A percentile compares a stretch with the other conserved stretches of the same genome.
Conservation (phyloP, 257 asterid genomes). For the Solanum lycopersicoides region DNA sequence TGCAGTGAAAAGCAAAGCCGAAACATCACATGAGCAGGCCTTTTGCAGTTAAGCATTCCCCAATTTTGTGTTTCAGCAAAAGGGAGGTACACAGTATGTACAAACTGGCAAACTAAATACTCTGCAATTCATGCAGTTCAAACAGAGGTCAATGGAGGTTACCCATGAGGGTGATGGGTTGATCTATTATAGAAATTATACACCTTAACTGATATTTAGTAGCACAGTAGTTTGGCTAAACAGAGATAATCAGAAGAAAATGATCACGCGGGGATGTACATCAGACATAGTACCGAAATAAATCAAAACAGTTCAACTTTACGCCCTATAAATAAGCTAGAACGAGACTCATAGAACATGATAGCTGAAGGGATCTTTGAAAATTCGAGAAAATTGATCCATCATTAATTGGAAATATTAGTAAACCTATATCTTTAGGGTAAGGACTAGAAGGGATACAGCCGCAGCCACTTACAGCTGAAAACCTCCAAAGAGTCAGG, state of each 20-base stretch:
- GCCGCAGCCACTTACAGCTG: neutral
- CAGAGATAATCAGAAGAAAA: neutral
- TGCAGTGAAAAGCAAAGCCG: constrained; percentile 16
- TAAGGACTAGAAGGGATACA: neutral
- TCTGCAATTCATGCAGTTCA: neutral
- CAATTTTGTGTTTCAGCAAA: neutral
- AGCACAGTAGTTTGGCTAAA: neutral
- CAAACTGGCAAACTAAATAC: neutral
- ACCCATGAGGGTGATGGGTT: neutral
- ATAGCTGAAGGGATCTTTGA: neutral
- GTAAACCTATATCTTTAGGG: neutral
- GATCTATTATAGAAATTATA: neutral
- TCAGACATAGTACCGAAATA: neutral
- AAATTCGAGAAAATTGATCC: neutral
- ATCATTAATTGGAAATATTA: neutral
- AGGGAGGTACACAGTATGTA: neutral
- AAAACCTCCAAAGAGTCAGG: neutral
- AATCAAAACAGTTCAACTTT: neutral
- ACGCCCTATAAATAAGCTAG: neutral
- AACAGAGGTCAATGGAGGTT: neutral
- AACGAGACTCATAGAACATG: neutral
- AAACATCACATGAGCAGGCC: neutral
- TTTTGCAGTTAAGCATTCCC: neutral
- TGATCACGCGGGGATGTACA: neutral
- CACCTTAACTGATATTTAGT: neutral